Percentiles rank a stretch among this genome's conserved stretches.
Conservation (phyloP, 2,329 filamentous ascomycete genomes). For the Xylariaceae sp. region DNA sequence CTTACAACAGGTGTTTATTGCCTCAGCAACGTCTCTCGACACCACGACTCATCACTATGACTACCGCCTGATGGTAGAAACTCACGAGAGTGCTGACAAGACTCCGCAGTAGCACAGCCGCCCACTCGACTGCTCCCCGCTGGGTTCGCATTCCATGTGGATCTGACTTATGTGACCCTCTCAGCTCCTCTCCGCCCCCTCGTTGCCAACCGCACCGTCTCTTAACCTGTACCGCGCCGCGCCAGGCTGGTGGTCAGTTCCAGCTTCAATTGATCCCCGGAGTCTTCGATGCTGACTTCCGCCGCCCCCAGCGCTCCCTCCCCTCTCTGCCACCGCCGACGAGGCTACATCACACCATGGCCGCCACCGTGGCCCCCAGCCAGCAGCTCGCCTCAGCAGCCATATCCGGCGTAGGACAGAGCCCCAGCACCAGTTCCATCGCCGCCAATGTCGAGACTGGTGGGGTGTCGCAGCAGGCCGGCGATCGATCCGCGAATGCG, state of each 20-base stretch:
- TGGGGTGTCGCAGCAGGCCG: constrained; percentile 15
- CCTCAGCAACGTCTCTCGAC: neutral
- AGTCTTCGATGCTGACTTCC: constrained; percentile 16
- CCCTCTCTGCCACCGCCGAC: constrained; percentile 5
- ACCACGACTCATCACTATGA: neutral
- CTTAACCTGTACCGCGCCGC: no score
- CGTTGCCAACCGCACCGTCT: no score
- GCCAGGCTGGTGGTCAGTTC: no score
- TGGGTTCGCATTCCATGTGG: neutral
- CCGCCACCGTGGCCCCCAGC: constrained; percentile 31
- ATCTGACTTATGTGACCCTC: neutral
- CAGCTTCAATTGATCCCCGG: no score
- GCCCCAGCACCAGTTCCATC: constrained; percentile 23
- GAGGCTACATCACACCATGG: constrained; percentile 24
- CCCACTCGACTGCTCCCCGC: neutral
- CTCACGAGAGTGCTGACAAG: neutral
- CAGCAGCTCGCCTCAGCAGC: constrained; percentile 14
- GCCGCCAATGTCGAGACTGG: constrained; percentile 18
- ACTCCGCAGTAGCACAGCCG: no score
- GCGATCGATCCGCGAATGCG: constrained; percentile 18
- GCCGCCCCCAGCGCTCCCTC: constrained; percentile 11
- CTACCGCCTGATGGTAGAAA: neutral
- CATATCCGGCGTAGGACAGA: constrained; percentile 22
- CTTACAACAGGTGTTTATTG: neutral
- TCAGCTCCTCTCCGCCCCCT: no score